Base-by-base conservation (phyloP, 257 asterid species). In the Fraxinus americana region DNA sequence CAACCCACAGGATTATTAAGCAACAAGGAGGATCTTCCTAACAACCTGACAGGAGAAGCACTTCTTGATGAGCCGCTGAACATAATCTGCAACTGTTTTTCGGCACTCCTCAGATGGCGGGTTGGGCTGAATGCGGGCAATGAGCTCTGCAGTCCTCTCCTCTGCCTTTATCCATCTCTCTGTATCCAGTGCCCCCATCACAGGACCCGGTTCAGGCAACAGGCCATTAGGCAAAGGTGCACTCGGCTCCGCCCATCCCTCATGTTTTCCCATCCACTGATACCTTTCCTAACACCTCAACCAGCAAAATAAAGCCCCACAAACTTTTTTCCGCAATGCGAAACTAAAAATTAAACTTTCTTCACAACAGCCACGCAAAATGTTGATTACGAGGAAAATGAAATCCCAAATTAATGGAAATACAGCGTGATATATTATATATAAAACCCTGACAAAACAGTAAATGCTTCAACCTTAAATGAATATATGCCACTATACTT, bases 131-230 rank as follows among this genome's bases (percentile, higher is more conserved):
- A 71, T 85, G 80, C 88, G 73, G 77, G 86, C 86, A 82, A 87
- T 85, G 59, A 87, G 88, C 83, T 87, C 85, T 25, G 88, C 88
- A 71, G 84, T 85, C 72, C 88, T 82, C 82, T 87, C 90, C 82
- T 87, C 90, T n/a, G 88, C 88, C 76, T 59, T 85, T 54, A 78
- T 66, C 90, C 88, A 87, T 82, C 87, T 85, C 72, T 82, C 87
- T 1, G 85, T 66, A 66, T 87, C 88, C 30, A 85, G 80, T 43
- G 68, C 77, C 13, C 77, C 79, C 34, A 80, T 72, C 79, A 83
- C 83, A 2, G 81, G 84, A 54, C 74, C 86, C 10, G 87, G 84
- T 82, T 79, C 68, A 67, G 86, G 84, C 86, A 83, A 71, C 43
- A 87, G 74, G 73, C 90, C 90, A 38, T 80, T 84, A n/a, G 87